phyloP scores from a whole-genome alignment of 1,284 basidiomycete genomes.

The Bjerkandera adusta region DNA sequence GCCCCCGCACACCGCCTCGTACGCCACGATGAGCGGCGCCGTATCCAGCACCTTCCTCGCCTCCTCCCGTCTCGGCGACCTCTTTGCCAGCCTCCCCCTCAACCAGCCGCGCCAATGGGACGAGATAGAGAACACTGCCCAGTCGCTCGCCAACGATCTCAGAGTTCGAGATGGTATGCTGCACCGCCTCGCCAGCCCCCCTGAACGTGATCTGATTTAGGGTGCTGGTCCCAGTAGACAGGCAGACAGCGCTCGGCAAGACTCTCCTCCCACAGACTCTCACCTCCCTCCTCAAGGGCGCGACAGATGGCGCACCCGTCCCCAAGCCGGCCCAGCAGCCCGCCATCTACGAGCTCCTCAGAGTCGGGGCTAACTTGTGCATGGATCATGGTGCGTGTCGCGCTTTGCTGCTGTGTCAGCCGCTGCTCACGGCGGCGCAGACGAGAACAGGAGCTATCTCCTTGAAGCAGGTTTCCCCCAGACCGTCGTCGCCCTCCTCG shows the following conservation, averaged over 20 bases:
- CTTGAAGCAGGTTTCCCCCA: constrained; percentile 71
- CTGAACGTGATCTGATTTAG: neutral
- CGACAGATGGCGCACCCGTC: constrained; percentile 46
- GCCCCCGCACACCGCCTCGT: neutral
- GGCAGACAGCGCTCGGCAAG: constrained; percentile 66
- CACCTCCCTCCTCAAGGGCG: constrained; percentile 53
- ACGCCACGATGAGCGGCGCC: constrained; percentile 23
- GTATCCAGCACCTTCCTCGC: constrained; percentile 20
- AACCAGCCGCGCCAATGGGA: constrained; percentile 44
- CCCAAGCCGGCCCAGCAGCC: constrained; percentile 44
- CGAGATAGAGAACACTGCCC: constrained; percentile 49
- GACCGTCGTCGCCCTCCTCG: constrained; percentile 60
- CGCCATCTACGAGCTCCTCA: constrained; percentile 63
- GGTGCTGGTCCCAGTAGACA: constrained; percentile 46
- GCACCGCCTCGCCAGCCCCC: neutral
- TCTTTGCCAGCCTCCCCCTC: constrained; percentile 30
- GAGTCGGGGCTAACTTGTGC: constrained; percentile 76
- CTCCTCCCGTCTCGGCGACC: constrained; percentile 32
- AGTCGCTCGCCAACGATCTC: constrained; percentile 58
- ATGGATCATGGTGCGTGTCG: constrained; percentile 67
- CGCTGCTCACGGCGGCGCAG: constrained; percentile 24
- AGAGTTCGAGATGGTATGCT: constrained; percentile 48
- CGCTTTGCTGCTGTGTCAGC: neutral
- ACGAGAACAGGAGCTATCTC: constrained; percentile 65
- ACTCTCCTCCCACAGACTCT: constrained; percentile 63